These are phyloP conservation scores for Xylariaceae sp. DNA, from an alignment of 2,329 filamentous ascomycete genomes.

Conservation along the genomic window DNA sequence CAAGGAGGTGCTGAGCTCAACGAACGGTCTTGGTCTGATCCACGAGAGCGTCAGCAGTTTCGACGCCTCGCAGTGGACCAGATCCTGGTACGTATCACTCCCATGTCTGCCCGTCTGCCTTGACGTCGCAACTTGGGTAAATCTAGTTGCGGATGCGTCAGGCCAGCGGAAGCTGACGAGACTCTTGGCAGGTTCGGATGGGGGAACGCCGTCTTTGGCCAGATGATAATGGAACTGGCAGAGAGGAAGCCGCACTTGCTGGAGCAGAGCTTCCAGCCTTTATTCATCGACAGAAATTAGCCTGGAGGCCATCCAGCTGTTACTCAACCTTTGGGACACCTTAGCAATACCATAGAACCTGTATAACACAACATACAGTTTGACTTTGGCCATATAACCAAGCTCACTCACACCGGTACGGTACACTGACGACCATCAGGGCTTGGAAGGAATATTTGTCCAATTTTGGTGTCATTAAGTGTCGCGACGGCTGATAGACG, in stretches of 20 bases:
- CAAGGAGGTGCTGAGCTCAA: slow-evolving; percentile 56
- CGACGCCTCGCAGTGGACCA: slow-evolving; percentile 36
- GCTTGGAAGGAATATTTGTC: no score
- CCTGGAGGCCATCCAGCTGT: no score
- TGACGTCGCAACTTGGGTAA: no score
- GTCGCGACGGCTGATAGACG: no score
- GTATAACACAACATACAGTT: no score
- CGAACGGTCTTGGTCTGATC: slow-evolving; percentile 65
- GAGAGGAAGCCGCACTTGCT: slow-evolving; percentile 54
- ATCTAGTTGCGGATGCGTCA: not conserved
- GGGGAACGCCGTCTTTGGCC: slow-evolving; percentile 85
- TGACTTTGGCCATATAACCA: no score
- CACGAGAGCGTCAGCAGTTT: slow-evolving; percentile 74
- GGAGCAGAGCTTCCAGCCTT: slow-evolving; percentile 28
- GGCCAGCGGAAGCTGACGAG: not conserved
- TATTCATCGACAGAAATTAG: not conserved
- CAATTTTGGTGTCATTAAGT: no score
- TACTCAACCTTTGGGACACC: no score
- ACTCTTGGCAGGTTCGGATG: slow-evolving; percentile 65
- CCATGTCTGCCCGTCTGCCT: no score
- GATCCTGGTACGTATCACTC: slow-evolving; percentile 31
- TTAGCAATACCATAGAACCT: no score
- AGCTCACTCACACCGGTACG: no score
- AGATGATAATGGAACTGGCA: slow-evolving; percentile 71
- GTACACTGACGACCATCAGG: no score